Evolutionary conservation across 2,329 filamentous ascomycete genomes (phyloP), one percentile per base, ranked within the genome.

Genomic region (Fusarium albosuccineum): DNA sequence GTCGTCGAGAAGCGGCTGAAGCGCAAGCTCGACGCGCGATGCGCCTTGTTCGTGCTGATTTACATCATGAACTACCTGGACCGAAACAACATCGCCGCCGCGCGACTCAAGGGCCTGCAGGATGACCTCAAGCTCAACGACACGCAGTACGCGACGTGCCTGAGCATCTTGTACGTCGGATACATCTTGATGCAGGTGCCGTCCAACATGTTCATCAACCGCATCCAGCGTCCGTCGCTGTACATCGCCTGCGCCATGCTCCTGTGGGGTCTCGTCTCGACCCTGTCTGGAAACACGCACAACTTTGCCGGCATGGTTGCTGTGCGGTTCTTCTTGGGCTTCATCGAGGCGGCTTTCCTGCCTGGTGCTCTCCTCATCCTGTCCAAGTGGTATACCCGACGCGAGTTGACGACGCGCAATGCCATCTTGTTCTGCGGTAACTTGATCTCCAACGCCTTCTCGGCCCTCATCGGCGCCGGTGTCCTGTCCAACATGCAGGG

Each of bases 51-150:
- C 59, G 87, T 93, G 48, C 76, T 93, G 67, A 91, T 93, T 80
- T 93, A 93, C 73, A 92, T 93, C 75, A 83, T 81, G 77, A 93
- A 93, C 78, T 93, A 92, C 76, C 82, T 89, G 30, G 88, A 91
- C 71, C 82, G 88, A 36, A 90, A 90, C 75, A 90, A 91, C 76
- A 91, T 92, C 65, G 89, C 89, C 3, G 85, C 89, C 1, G 90
- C 90, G 2, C 84, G 87, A 22, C 82, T 92, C 53, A 87, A 88
- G 73, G 89, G 89, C 6, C 80, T 92, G 17, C 86, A 91, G 58
- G 80, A 82, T 9, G 90, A 92, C 52, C 78, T 91, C 22, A 74
- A 80, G 2, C 80, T 91, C 63, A 76, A 77, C 40, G 79, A 86
- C 68, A 84, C 82, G 4, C 80, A 92, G 74, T 92, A 92, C 73